A percentile compares a stretch with the other conserved stretches of the same genome.
phyloP scores from a whole-genome alignment of 2,329 filamentous ascomycete species.

The Berkeleyomyces basicola region DNA sequence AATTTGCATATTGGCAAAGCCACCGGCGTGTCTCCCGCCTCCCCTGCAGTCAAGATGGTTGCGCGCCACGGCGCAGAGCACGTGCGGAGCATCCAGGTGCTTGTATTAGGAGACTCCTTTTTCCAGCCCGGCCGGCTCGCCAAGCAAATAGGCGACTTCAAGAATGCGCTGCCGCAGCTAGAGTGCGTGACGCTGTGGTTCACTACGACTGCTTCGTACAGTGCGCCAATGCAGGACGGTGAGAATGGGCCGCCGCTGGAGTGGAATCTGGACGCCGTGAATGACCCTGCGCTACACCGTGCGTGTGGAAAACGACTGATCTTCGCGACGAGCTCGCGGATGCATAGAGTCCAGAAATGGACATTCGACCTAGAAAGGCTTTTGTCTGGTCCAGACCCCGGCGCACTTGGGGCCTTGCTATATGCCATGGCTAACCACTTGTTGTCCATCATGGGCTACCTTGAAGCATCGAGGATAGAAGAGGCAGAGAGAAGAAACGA shows the following conservation, averaged over 20 bases:
- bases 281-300: neutral
- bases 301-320: neutral
- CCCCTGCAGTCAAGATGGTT: neutral
- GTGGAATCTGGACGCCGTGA: slow-evolving; percentile 19
- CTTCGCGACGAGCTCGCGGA: slow-evolving; percentile 14
- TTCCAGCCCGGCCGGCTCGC: neutral
- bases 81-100: slow-evolving; percentile 8
- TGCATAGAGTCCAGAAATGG: neutral
- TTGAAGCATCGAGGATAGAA: too few species aligned
- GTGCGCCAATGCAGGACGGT: neutral
- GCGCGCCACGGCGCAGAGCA: neutral
- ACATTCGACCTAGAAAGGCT: neutral
- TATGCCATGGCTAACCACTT: too few species aligned
- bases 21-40: slow-evolving; percentile 12
- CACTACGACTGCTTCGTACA: neutral
- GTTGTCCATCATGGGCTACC: too few species aligned
- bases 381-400: too few species aligned
- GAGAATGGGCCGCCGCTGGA: neutral
- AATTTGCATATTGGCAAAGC: slow-evolving; percentile 9
- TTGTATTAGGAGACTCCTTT: neutral
- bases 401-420: too few species aligned
- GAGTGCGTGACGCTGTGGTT: neutral
- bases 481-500: too few species aligned
- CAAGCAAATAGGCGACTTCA: neutral
- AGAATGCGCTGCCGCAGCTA: neutral